Conservation (phyloP, 2,329 filamentous ascomycete genomes). For the Aspergillus fructus region DNA sequence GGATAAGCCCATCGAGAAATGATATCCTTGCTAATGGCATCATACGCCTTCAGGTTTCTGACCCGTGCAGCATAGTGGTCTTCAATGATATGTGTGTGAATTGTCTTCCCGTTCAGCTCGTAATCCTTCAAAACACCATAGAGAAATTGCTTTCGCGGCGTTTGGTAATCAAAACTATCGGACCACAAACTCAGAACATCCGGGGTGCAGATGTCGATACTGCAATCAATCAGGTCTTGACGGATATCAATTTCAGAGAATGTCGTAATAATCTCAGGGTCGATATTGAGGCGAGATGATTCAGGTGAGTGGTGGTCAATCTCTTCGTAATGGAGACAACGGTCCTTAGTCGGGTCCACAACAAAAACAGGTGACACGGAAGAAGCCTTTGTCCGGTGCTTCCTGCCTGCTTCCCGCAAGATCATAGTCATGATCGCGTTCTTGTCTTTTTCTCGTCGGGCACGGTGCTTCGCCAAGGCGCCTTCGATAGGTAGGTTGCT, state of each 20-base stretch:
- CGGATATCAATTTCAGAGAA: slow-evolving; percentile 77
- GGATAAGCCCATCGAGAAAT: slow-evolving; percentile 85
- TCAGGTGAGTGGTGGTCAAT: slow-evolving; percentile 65
- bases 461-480: slow-evolving; percentile 75
- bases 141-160: slow-evolving; percentile 82
- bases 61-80: slow-evolving; percentile 85
- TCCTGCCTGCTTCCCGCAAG: slow-evolving; percentile 71
- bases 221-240: slow-evolving; percentile 86
- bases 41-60: slow-evolving; percentile 83
- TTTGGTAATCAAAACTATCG: slow-evolving; percentile 95
- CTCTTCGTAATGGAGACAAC: slow-evolving; percentile 93
- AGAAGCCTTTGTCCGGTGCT: slow-evolving; percentile 74
- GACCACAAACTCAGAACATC: slow-evolving; percentile 94
- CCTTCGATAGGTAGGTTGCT: slow-evolving; percentile 83
- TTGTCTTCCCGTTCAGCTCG: slow-evolving; percentile 95
- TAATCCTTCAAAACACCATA: slow-evolving; percentile 94
- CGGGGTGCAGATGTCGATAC: slow-evolving; percentile 95
- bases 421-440: slow-evolving; percentile 99
- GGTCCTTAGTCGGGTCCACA: slow-evolving; percentile 73
- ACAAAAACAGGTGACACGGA: slow-evolving; percentile 80
- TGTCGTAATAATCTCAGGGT: slow-evolving; percentile 73
- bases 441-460: slow-evolving; percentile 77
- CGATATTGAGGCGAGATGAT: slow-evolving; percentile 61
- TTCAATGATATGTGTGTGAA: slow-evolving; percentile 82
- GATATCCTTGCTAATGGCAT: slow-evolving; percentile 84